phyloP scores from a whole-genome alignment of 805 yeast genomes.

The Wickerhamomyces pijperi region DNA sequence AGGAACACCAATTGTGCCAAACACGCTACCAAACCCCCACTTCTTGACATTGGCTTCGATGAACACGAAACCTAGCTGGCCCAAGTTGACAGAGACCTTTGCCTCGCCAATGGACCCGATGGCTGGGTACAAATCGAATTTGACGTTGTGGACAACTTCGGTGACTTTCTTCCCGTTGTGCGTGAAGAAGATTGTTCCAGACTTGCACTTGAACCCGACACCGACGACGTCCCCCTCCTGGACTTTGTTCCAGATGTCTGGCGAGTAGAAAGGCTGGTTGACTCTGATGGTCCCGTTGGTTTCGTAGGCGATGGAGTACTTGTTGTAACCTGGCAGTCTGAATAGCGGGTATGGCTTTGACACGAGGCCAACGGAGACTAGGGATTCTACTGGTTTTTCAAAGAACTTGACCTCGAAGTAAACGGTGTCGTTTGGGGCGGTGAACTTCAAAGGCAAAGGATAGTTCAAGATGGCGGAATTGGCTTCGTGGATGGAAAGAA shows the following conservation, averaged over 20 bases:
- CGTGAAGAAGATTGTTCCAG: constrained; percentile 87
- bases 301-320: constrained; percentile 79
- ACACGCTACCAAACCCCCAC: constrained; percentile 56
- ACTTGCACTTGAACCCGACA: constrained; percentile 71
- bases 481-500: constrained; percentile 11
- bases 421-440: constrained; percentile 10
- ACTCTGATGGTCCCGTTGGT: constrained; percentile 71
- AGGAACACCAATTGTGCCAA: constrained; percentile 33
- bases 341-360: constrained; percentile 90
- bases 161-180: constrained; percentile 84
- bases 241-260: constrained; percentile 32
- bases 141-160: constrained; percentile 72
- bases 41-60: constrained; percentile 79
- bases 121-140: constrained; percentile 71
- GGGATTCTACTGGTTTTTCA: constrained; percentile 40
- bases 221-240: constrained; percentile 89
- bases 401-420: constrained; percentile 47
- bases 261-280: constrained; percentile 46
- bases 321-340: constrained; percentile 85
- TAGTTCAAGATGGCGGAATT: constrained; percentile 20
- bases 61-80: constrained; percentile 71
- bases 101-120: constrained; percentile 80
- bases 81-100: constrained; percentile 78
- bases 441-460: constrained; percentile 33
- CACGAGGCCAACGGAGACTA: constrained; percentile 67